Evolutionary conservation across 2,329 filamentous ascomycete species (phyloP).

Genomic region (Trichoderma endophyticum): DNA sequence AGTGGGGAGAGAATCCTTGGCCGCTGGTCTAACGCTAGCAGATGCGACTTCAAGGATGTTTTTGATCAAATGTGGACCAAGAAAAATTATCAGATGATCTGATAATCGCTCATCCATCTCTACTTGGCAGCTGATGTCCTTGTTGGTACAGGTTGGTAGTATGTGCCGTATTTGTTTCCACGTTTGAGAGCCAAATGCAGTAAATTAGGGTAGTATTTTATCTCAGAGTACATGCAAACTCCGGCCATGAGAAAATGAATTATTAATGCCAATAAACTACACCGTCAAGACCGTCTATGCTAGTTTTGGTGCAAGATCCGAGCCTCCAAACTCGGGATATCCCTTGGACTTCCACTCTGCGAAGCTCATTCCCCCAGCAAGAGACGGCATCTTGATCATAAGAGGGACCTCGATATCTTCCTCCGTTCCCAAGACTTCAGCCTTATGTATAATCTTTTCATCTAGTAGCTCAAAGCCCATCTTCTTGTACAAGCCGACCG

Average conservation of each 20-base stretch:
- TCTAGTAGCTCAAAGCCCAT: conserved; percentile 43
- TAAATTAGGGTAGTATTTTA: neutral
- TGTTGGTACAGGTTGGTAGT: neutral
- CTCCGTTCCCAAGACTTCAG: conserved; percentile 33
- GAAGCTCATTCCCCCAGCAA: conserved; percentile 33
- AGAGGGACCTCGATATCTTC: conserved; percentile 39
- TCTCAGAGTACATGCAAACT: neutral
- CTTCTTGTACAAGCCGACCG: conserved; percentile 43
- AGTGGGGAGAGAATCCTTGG: neutral
- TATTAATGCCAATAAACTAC: neutral
- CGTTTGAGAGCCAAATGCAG: neutral
- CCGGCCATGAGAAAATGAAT: neutral
- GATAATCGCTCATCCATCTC: conserved; percentile 27
- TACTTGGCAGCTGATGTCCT: neutral
- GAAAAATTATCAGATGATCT: conserved; percentile 35
- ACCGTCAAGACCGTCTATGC: neutral
- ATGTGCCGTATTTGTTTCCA: neutral
- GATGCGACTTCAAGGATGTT: neutral
- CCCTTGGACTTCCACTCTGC: conserved; percentile 32
- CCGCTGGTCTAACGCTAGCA: neutral
- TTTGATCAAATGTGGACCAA: neutral
- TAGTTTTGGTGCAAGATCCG: neutral
- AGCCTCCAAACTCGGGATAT: conserved; percentile 21
- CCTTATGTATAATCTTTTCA: conserved; percentile 32
- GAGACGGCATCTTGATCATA: conserved; percentile 41